Base-by-base conservation (phyloP, 2,329 filamentous ascomycete species). In the Cryphonectria carpinicola region DNA sequence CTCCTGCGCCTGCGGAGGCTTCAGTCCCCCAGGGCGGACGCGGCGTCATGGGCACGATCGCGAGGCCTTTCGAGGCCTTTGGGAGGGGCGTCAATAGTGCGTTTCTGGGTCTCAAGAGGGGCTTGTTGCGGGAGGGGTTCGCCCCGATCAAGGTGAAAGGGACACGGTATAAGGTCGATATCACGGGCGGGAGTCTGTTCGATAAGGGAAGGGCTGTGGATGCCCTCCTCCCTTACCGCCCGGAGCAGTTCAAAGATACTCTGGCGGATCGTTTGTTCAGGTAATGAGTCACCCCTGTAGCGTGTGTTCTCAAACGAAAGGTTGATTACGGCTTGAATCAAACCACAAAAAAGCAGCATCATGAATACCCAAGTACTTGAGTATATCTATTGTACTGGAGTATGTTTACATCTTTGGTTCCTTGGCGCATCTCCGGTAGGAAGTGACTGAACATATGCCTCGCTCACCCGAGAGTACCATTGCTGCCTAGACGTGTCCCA, bases 131-230 rank as follows among this genome's bases (percentile, higher is more conserved):
- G 68, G 86, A 87, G 70, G 89, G 88, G 0, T 90, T 88, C 72
- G 82, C 84, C 54, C 81, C 82, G 69, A 80, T 91, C 65, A 78
- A 77, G 66, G 80, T 89, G 19, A 80, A 85, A 14, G 84, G 81
- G 25, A 77, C 80, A 46, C 78, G 80, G 67, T 89, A 87, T 77
- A 90, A 89, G 80, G 77, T 91, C 32, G 89, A 90, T 74, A 81
- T 89, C 22, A 82, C 81, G 3, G 83, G 84, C 54, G 88, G 87
- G 0, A 89, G 87, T 81, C 86, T 86, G 32, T 81, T 90, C 65
- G 89, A 91, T 56, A 82, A 85, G 4, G 90, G 90, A 60, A 83
- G 82, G 68, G 87, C 87, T 4, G 77, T 91, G 67, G 89, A 91
- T 79, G 83, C 85, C 73, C 76, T 91, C 54, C 82, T 87, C 43